These are phyloP conservation scores for Rhynchospora pubera DNA, from an alignment of 176 grass and related monocot species.

Conservation along the genomic window DNA sequence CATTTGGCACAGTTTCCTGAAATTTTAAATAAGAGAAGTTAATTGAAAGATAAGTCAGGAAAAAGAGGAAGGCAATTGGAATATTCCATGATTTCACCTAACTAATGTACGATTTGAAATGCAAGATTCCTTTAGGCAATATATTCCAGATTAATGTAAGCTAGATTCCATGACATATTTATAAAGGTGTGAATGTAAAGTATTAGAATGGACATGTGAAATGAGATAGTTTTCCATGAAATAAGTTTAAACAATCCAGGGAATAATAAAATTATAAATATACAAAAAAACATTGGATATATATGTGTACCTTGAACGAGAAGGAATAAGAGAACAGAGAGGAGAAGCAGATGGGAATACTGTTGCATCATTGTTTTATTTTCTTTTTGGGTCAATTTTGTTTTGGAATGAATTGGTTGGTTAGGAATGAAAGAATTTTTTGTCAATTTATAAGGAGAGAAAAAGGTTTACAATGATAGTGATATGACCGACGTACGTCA, in stretches of 20 bases:
- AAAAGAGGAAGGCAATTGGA: not conserved
- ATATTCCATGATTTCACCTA: not conserved
- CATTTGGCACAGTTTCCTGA: slow-evolving; percentile 23
- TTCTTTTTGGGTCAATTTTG: not conserved
- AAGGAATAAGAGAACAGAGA: slow-evolving; percentile 17
- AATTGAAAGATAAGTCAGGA: not conserved
- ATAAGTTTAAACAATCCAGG: not conserved
- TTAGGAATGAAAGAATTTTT: not conserved
- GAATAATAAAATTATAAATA: not conserved
- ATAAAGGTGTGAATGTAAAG: too few species aligned
- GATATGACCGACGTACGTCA: not conserved
- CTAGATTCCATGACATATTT: too few species aligned
- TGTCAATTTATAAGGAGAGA: not conserved
- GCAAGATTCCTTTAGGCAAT: too few species aligned
- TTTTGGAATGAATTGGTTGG: not conserved
- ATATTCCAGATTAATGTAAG: too few species aligned
- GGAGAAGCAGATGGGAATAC: not conserved
- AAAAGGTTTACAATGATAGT: not conserved
- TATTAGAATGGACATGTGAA: too few species aligned
- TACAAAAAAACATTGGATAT: not conserved
- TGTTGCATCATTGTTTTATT: not conserved
- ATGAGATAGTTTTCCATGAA: too few species aligned
- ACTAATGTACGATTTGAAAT: too few species aligned
- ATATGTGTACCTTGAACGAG: slow-evolving; percentile 18
- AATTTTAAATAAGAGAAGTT: not conserved